Evolutionary conservation across 257 asterid genomes (phyloP), one percentile per base, ranked within the genome.

Genomic region (Solanum ossicruentum): DNA sequence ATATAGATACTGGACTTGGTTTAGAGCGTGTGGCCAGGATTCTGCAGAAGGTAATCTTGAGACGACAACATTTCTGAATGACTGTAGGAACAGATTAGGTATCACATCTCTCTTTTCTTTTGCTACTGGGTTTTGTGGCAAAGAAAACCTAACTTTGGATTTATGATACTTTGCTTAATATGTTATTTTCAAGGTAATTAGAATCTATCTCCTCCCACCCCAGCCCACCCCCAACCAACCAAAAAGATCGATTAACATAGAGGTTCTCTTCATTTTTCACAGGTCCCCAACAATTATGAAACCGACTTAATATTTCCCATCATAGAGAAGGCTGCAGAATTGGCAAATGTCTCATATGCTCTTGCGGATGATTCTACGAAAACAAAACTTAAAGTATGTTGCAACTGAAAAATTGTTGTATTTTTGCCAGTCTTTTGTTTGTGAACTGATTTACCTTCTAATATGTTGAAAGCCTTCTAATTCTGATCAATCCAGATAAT

Each of bases 21-120:
- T 89, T 96, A 85, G 99, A 96, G 93, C 97, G 99, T 72, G 89
- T 96, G 92, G 99, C 98, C 89, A 95, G 97, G 86, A 94, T 96
- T 88, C 97, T 94, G 86, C 99, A 96, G 87, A 87, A 91, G 93
- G 99, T 88, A 83, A 79, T 60, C 65, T 41, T 72, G 57, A 61
- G 84, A 20, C 60, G 81, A 61, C 84, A 23, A 61, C 45, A 16
- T 73, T 60, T 45, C 61, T 78, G 75, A 39, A 71, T 66, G 77
- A 61, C 45, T 82, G 12, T 82, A 66, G 73, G 70, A 66, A 61
- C 12, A 82, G 21, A 61, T 63, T 82, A 52, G 78, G 47, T 82
- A 47, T 82, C 17, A 3, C 65, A 78, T 51, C 28, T 78, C 65
- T 52, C 49, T 52, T 78, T 75, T 78, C 61, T 28, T 77, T 78